Percentiles rank a stretch among this genome's conserved stretches.
Evolutionary conservation across 1,284 basidiomycete species (phyloP).

Genomic region (Ustilago sp.): DNA sequence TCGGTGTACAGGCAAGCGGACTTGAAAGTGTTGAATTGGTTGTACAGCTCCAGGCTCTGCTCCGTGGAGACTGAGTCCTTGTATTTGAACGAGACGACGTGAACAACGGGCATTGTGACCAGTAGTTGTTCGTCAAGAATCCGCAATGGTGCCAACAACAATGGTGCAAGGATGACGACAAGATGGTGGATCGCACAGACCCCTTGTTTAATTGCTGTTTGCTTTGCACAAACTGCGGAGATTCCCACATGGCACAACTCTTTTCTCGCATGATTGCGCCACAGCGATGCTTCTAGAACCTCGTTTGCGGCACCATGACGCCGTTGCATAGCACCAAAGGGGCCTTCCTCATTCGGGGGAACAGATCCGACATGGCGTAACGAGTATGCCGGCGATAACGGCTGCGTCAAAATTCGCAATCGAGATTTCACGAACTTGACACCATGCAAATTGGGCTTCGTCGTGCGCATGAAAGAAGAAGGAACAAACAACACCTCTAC

Average conservation of each 20-base stretch:
- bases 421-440: conserved; percentile 2
- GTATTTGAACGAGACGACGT: conserved; percentile 56
- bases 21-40: conserved; percentile 35
- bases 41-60: conserved; percentile 27
- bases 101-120: conserved; percentile 42
- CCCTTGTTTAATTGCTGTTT: background rate
- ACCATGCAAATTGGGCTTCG: background rate
- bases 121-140: background rate
- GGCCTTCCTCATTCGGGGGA: background rate
- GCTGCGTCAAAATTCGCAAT: background rate
- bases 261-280: background rate
- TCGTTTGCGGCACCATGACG: background rate
- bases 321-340: background rate
- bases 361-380: background rate
- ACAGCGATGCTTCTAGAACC: conserved; percentile 4
- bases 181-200: background rate
- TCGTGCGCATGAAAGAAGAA: background rate
- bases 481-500: background rate
- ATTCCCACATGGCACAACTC: too few species aligned
- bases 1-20: conserved; percentile 23
- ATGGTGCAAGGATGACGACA: background rate
- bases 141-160: background rate
- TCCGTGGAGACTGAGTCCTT: conserved; percentile 24
- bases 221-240: too few species aligned
- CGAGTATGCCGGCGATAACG: background rate